Evolutionary conservation across 2,329 filamentous ascomycete genomes (phyloP).

Genomic region (Exophiala calicioides): DNA sequence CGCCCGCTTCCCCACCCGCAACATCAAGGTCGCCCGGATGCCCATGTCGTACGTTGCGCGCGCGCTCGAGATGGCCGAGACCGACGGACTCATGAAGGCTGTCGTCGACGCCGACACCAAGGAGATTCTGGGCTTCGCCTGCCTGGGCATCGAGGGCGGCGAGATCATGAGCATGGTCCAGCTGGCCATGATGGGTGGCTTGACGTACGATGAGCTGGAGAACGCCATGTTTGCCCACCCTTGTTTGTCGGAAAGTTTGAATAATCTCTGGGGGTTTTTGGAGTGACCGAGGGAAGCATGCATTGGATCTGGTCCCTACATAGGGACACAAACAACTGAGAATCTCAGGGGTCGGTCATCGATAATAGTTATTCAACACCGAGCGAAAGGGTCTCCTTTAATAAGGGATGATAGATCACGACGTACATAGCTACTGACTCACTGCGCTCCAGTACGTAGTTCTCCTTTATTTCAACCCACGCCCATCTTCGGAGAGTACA

Average conservation of each 20-base stretch:
- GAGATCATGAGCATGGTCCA: conserved; percentile 58
- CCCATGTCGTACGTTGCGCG: conserved; percentile 55
- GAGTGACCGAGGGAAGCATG: conserved; percentile 14
- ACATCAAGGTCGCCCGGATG: conserved; percentile 51
- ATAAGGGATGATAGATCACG: no score
- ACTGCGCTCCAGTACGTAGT: no score
- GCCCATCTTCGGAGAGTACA: no score
- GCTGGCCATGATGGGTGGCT: conserved; percentile 53
- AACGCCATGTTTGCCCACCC: conserved; percentile 55
- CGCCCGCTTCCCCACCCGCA: conserved; percentile 11
- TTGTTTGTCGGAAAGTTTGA: conserved; percentile 53
- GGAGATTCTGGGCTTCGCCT: conserved; percentile 56
- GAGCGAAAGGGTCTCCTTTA: no score
- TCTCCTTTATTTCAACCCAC: no score
- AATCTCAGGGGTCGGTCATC: no score
- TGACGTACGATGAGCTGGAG: conserved; percentile 49
- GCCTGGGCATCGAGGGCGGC: conserved; percentile 54
- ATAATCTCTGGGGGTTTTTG: conserved; percentile 52
- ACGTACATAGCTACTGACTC: no score
- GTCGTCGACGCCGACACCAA: conserved; percentile 51
- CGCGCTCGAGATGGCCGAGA: conserved; percentile 55
- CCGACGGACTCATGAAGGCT: conserved; percentile 56
- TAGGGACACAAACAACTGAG: no score
- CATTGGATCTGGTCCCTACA: no score
- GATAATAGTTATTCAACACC: no score